These are phyloP conservation scores for Penicillium sp. DNA, from an alignment of 2,329 filamentous ascomycete genomes.

Conservation along the genomic window DNA sequence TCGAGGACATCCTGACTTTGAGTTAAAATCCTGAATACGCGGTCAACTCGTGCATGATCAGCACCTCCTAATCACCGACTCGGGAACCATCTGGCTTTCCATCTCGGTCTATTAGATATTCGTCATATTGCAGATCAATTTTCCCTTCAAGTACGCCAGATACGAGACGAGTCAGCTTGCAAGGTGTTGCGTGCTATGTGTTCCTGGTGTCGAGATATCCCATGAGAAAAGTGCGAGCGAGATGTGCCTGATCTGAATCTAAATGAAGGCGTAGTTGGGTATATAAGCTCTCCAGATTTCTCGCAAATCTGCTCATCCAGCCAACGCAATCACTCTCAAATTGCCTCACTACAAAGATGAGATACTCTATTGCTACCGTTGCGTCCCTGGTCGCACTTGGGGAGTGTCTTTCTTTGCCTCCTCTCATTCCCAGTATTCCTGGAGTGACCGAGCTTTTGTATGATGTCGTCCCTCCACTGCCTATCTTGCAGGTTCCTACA, in stretches of 20 bases:
- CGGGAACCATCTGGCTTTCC: not conserved
- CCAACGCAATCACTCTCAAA: slow-evolving; percentile 1
- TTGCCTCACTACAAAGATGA: slow-evolving; percentile 15
- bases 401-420: slow-evolving; percentile 44
- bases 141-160: slow-evolving; percentile 12
- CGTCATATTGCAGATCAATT: slow-evolving; percentile 14
- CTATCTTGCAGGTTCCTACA: slow-evolving; percentile 58
- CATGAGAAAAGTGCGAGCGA: not conserved
- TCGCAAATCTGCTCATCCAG: slow-evolving; percentile 19
- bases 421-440: slow-evolving; percentile 57
- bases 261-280: not conserved
- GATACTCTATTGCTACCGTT: slow-evolving; percentile 15
- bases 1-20: not conserved
- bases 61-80: not conserved
- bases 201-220: not conserved
- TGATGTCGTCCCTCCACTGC: slow-evolving; percentile 51
- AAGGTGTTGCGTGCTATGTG: slow-evolving; percentile 16
- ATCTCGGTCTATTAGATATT: not conserved
- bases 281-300: slow-evolving; percentile 17
- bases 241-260: not conserved
- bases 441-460: slow-evolving; percentile 57
- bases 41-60: not conserved
- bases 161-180: not conserved
- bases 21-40: not conserved
- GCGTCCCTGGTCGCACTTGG: slow-evolving; percentile 20